Base-by-base conservation (phyloP, 2,329 filamentous ascomycete genomes). In the Penicillium sp. region DNA sequence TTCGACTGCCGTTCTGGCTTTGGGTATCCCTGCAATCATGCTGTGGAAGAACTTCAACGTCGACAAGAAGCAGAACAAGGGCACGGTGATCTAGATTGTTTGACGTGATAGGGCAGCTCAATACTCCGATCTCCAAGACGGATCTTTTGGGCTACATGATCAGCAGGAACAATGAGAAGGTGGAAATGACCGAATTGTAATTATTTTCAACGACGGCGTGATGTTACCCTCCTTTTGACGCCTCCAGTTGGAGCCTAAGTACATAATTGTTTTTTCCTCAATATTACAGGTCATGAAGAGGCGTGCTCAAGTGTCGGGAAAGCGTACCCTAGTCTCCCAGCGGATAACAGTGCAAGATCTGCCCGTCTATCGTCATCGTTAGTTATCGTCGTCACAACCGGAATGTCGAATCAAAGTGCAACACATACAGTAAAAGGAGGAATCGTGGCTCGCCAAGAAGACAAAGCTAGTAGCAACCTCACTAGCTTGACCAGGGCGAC, bases 391-490 rank as follows among this genome's bases (percentile, higher is more conserved):
- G 20, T 6, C n/a, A 9, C 33, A 3, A 9, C 2, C 7, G 3
- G 7, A 2, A 2, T 15, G 4, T 20, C 3, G 3, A 37, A 2
- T 20, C 33, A 20, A 20, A 6, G 8, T 8, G 8, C 9, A 35
- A 18, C 12, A 64, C 66, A 50, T 57, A 70, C 68, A 68, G 40
- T 66, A 72, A n/a, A 70, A 51, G 3, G 66, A 58, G 15, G 65
- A 60, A 44, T 71, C 67, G 9, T 58, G 46, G 25, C 65, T 71
- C 4, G 69, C 69, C 46, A 73, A 47, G 44, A 71, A 72, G 0
- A 73, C 61, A 53, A 68, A 72, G 29, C 64, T 68, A 6, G 69
- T 63, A 1, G 70, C 70, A 40, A 72, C 63, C 53, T 72, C 70
- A 41, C 69, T 69, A 13, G 69, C 69, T 55, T 72, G 63, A 3